These are phyloP conservation scores for Somion occarium DNA, from an alignment of 1,284 basidiomycete genomes.

Conservation along the genomic window DNA sequence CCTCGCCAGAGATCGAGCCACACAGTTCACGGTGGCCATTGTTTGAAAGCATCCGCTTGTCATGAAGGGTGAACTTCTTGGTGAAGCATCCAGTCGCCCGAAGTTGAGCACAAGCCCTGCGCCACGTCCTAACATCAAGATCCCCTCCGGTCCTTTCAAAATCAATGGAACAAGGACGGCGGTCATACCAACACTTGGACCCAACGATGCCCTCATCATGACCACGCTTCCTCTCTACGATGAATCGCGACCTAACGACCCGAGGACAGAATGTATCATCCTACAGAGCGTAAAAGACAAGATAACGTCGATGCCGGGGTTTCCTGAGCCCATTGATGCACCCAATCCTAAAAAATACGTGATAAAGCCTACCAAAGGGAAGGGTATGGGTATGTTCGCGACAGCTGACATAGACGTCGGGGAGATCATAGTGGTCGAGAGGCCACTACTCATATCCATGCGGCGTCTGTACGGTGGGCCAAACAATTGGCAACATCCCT, in stretches of 20 bases:
- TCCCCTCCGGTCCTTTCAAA: too few species aligned
- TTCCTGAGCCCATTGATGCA: background rate
- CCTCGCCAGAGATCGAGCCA: too few species aligned
- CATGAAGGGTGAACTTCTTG: too few species aligned
- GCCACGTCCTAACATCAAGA: too few species aligned
- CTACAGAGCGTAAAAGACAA: background rate
- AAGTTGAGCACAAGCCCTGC: too few species aligned
- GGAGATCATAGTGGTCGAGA: conserved; percentile 13
- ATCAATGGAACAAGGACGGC: too few species aligned
- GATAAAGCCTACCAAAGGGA: background rate
- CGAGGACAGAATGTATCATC: background rate
- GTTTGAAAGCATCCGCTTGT: too few species aligned
- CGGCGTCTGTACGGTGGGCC: background rate
- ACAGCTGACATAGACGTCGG: conserved; percentile 7
- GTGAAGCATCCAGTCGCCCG: too few species aligned
- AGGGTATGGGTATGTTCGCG: conserved; percentile 14
- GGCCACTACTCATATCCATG: conserved; percentile 13
- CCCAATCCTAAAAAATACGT: background rate
- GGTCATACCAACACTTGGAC: too few species aligned
- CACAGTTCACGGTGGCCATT: too few species aligned
- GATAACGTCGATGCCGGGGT: background rate
- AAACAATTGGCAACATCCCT: conserved; percentile 4
- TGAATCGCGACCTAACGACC: background rate
- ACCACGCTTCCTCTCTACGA: background rate
- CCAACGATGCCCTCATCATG: background rate